Evolutionary conservation across 257 asterid species (phyloP).

Genomic region (Asclepias syriaca): DNA sequence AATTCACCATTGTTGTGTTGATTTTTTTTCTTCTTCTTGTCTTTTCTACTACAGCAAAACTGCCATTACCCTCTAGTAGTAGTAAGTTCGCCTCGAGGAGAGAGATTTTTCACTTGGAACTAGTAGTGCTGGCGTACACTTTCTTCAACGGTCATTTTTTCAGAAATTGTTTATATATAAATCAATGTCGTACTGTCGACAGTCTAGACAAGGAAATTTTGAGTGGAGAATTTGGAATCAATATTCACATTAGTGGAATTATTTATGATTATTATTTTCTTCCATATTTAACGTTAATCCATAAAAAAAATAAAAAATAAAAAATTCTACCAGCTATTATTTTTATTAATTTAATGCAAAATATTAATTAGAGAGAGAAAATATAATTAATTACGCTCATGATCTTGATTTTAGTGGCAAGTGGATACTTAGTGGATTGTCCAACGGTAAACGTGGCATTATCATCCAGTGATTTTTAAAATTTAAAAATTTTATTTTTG

Average conservation of each 20-base stretch:
- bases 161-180: slow-evolving; percentile 1
- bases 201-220: slow-evolving; percentile 25
- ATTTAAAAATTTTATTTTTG: too few species aligned
- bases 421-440: background rate
- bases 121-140: background rate
- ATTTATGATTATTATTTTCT: too few species aligned
- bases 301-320: too few species aligned
- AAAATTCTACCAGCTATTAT: too few species aligned
- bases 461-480: too few species aligned
- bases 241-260: background rate
- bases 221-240: background rate
- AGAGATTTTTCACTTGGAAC: background rate
- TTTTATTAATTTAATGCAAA: too few species aligned
- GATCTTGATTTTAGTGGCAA: background rate
- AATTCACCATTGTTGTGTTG: slow-evolving; percentile 11
- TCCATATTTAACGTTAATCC: too few species aligned
- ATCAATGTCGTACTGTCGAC: slow-evolving; percentile 13
- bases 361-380: too few species aligned
- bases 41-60: background rate
- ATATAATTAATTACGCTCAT: background rate
- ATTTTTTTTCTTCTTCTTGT: too few species aligned
- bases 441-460: background rate
- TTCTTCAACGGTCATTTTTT: slow-evolving; percentile 41
- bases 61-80: background rate
- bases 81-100: background rate